A percentile compares a stretch with the other conserved stretches of the same genome.
Evolutionary conservation across 192 early-diverging fungal genomes (phyloP).

Genomic region (Chytriomyces hyalinus): DNA sequence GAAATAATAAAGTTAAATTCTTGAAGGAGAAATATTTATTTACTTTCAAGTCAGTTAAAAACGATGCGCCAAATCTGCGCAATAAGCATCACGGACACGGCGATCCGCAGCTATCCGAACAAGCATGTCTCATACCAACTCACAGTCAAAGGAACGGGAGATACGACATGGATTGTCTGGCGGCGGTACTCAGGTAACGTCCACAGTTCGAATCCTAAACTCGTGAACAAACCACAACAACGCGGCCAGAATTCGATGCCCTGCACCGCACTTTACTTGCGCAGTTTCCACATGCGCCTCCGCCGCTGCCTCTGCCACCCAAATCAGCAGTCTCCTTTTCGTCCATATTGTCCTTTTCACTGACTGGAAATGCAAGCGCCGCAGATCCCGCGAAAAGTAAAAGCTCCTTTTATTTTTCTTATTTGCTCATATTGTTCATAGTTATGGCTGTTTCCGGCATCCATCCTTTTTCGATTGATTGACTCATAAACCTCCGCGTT

Average conservation of each 20-base stretch:
- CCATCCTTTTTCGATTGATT: too few relatives aligned
- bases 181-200: slow-evolving; percentile 47
- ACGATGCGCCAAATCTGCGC: slow-evolving; percentile 67
- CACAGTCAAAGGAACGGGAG: slow-evolving; percentile 70
- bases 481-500: background rate
- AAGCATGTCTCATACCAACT: slow-evolving; percentile 77
- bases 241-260: slow-evolving; percentile 72
- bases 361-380: slow-evolving; percentile 47
- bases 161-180: slow-evolving; percentile 86
- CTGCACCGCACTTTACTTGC: slow-evolving; percentile 67
- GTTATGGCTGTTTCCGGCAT: background rate
- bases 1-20: too few relatives aligned
- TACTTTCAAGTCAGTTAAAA: background rate
- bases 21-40: background rate
- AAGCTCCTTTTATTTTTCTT: background rate
- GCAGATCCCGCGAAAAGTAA: slow-evolving; percentile 54
- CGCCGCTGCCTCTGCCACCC: slow-evolving; percentile 71
- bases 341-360: background rate
- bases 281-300: slow-evolving; percentile 68
- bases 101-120: slow-evolving; percentile 60
- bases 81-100: slow-evolving; percentile 58
- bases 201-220: background rate
- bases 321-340: slow-evolving; percentile 69
- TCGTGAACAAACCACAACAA: slow-evolving; percentile 24
- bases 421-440: background rate